Percentiles rank a stretch among this genome's conserved stretches.
phyloP scores from a whole-genome alignment of 352 stramenopile genomes.

The Phytophthora colocasiae region DNA sequence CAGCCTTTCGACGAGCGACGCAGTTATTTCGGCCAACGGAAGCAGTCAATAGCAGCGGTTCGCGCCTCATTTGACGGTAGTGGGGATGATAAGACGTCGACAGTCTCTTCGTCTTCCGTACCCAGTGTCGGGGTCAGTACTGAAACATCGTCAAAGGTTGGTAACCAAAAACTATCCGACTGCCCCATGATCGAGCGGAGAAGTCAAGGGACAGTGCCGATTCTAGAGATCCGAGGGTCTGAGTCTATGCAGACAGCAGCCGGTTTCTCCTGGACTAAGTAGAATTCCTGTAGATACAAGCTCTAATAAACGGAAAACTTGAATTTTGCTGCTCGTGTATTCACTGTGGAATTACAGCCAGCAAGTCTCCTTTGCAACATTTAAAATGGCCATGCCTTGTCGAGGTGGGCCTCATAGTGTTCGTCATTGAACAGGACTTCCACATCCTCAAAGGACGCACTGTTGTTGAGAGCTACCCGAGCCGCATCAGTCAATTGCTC shows the following conservation, averaged over 20 bases:
- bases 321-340: too few relatives aligned
- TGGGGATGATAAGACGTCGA: slow-evolving; percentile 19
- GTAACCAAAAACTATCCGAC: slow-evolving; percentile 17
- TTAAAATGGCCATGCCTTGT: slow-evolving; percentile 8
- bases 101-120: slow-evolving; percentile 16
- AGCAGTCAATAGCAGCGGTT: slow-evolving; percentile 18
- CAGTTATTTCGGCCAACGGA: slow-evolving; percentile 33
- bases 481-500: slow-evolving; percentile 15
- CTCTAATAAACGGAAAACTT: too few relatives aligned
- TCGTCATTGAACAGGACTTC: slow-evolving; percentile 12
- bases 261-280: slow-evolving; percentile 27
- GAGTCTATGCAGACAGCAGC: slow-evolving; percentile 27
- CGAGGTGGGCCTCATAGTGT: not conserved
- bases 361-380: not conserved
- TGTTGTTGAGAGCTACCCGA: slow-evolving; percentile 7
- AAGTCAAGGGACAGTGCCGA: slow-evolving; percentile 39
- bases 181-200: slow-evolving; percentile 57
- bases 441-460: slow-evolving; percentile 3
- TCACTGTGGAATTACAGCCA: not conserved
- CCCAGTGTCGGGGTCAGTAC: slow-evolving; percentile 3
- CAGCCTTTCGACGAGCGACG: slow-evolving; percentile 24
- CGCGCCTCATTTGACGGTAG: slow-evolving; percentile 18
- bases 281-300: not conserved
- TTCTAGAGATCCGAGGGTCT: slow-evolving; percentile 41
- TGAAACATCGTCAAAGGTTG: not conserved